Percentiles rank a stretch among this genome's conserved stretches.
phyloP scores from a whole-genome alignment of 2,329 filamentous ascomycete genomes.

The Alternaria angustiovoidea region DNA sequence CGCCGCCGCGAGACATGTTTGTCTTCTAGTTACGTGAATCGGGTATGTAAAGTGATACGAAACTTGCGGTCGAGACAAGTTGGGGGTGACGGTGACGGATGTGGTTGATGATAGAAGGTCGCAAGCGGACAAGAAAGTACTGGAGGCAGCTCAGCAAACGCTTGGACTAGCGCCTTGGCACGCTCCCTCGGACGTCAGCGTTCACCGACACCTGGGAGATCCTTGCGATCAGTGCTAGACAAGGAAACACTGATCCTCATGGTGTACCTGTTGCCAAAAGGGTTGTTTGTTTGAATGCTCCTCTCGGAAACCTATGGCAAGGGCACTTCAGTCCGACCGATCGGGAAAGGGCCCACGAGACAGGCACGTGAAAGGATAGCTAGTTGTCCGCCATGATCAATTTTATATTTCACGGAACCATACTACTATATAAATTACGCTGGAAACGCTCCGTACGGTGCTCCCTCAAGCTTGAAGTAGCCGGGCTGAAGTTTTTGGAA shows the following conservation, averaged over 20 bases:
- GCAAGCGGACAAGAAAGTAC: conserved; percentile 17
- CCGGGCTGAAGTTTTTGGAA: conserved; percentile 34
- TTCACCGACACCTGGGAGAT: neutral
- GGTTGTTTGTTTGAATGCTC: neutral
- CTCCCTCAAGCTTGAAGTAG: conserved; percentile 33
- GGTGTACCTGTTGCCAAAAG: neutral
- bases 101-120: conserved; percentile 24
- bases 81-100: conserved; percentile 18
- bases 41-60: conserved; percentile 16
- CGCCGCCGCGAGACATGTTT: conserved; percentile 86
- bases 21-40: conserved; percentile 16
- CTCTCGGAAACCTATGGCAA: neutral
- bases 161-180: conserved; percentile 19
- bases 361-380: neutral
- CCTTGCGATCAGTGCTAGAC: neutral
- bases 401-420: neutral
- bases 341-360: neutral
- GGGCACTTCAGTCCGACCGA: neutral
- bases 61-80: conserved; percentile 22
- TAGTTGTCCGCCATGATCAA: neutral
- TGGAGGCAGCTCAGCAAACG: conserved; percentile 18
- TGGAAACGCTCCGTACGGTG: conserved; percentile 25
- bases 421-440: neutral
- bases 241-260: neutral
- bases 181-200: conserved; percentile 10